Evolutionary conservation across 306 rosid species (phyloP).

Genomic region (Citrullus mucosospermus): DNA sequence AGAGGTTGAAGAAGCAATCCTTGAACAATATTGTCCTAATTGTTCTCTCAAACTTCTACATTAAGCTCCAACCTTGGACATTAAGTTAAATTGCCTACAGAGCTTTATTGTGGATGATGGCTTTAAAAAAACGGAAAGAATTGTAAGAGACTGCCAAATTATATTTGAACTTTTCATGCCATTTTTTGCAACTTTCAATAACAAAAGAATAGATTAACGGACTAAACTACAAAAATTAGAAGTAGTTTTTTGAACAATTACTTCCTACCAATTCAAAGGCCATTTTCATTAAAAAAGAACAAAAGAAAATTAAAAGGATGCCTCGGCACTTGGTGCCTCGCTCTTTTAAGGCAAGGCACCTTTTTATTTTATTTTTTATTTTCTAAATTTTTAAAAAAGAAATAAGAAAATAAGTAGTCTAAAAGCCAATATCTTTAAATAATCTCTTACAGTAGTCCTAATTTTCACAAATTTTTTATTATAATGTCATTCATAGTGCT

Average conservation of each 20-base stretch:
- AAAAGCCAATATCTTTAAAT: background rate
- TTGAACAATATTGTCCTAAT: background rate
- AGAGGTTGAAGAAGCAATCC: background rate
- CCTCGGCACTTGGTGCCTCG: background rate
- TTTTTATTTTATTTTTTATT: background rate
- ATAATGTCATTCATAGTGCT: background rate
- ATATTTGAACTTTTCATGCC: background rate
- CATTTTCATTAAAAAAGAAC: background rate
- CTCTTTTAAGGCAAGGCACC: background rate
- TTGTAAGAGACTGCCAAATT: background rate
- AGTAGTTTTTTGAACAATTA: background rate
- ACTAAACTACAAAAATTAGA: background rate
- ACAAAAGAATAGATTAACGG: background rate
- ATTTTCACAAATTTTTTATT: no score
- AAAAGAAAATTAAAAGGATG: background rate
- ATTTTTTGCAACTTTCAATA: background rate
- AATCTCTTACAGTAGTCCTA: background rate
- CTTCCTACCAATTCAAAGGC: background rate
- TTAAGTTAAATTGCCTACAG: background rate
- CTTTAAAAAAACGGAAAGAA: background rate
- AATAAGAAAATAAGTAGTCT: background rate
- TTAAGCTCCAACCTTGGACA: background rate
- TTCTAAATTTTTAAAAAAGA: background rate
- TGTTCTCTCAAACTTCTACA: background rate
- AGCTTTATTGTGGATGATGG: background rate